phyloP scores from a whole-genome alignment of 768 basidiomycete species.

The Porpolomopsis calyptriformis region DNA sequence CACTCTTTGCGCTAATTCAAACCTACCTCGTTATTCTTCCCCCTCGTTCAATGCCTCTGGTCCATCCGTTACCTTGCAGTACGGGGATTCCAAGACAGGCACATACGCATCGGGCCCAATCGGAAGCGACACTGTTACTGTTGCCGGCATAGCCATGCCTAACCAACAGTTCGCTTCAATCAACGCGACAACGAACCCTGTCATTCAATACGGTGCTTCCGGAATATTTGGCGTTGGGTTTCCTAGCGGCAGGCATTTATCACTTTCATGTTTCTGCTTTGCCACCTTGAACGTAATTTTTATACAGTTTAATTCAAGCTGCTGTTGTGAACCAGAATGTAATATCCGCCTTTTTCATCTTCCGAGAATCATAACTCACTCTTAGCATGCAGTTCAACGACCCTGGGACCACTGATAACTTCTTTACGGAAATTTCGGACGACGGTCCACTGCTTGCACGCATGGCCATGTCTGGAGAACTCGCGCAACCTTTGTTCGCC shows the following conservation, averaged over 20 bases:
- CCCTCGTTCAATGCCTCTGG: conserved; percentile 28
- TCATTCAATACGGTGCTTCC: conserved; percentile 40
- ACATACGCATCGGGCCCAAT: conserved; percentile 50
- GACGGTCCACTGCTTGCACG: conserved; percentile 39
- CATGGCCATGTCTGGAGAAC: conserved; percentile 30
- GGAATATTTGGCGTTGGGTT: conserved; percentile 66
- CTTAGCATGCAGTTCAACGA: conserved; percentile 11
- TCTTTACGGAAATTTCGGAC: conserved; percentile 24
- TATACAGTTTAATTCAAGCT: conserved; percentile 30
- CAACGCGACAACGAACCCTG: conserved; percentile 47
- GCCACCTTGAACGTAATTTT: neutral
- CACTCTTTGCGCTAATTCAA: conserved; percentile 28
- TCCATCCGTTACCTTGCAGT: conserved; percentile 31
- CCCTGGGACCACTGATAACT: conserved; percentile 23
- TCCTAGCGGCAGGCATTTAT: conserved; percentile 47
- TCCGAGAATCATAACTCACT: neutral
- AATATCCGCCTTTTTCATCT: conserved; percentile 1
- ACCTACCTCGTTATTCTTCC: conserved; percentile 33
- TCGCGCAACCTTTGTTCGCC: conserved; percentile 41
- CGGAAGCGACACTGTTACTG: conserved; percentile 39
- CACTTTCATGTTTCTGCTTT: neutral
- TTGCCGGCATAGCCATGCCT: conserved; percentile 42
- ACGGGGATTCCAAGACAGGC: conserved; percentile 61
- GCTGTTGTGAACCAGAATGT: conserved; percentile 18
- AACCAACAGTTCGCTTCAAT: conserved; percentile 49